Evolutionary conservation across 306 rosid genomes (phyloP).

Genomic region (Lathyrus tuberosus): DNA sequence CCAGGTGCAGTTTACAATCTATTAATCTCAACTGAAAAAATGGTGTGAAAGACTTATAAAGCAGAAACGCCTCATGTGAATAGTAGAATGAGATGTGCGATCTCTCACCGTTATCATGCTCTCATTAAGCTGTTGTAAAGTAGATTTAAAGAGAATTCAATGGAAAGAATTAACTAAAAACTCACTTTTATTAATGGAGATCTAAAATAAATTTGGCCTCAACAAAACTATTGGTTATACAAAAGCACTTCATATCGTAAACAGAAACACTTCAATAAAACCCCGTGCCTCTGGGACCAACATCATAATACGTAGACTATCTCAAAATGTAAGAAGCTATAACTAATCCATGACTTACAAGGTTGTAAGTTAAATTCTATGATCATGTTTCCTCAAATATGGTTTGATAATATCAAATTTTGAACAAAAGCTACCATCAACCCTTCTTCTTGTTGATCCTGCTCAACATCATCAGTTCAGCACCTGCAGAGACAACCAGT

Average conservation of each 20-base stretch:
- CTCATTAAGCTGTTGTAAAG: background rate
- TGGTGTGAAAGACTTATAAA: no score
- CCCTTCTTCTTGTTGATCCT: slow-evolving; percentile 63
- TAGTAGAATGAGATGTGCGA: no score
- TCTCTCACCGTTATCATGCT: background rate
- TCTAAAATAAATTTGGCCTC: slow-evolving; percentile 15
- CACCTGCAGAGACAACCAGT: slow-evolving; percentile 49
- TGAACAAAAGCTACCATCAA: slow-evolving; percentile 70
- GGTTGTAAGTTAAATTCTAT: slow-evolving; percentile 19
- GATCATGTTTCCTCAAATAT: slow-evolving; percentile 48
- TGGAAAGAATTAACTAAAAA: background rate
- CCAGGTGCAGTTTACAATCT: background rate
- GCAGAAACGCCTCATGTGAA: no score
- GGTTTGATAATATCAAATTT: slow-evolving; percentile 64
- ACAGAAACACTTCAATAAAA: slow-evolving; percentile 44
- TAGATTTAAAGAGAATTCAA: background rate
- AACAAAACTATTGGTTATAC: slow-evolving; percentile 30
- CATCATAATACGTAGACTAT: no score
- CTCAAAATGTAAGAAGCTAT: no score
- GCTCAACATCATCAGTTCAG: slow-evolving; percentile 43
- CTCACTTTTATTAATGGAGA: slow-evolving; percentile 2
- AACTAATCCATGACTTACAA: background rate
- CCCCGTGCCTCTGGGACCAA: slow-evolving; percentile 32
- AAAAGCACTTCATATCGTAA: slow-evolving; percentile 37
- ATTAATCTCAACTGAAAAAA: slow-evolving; percentile 44